Conservation (phyloP, 2,329 filamentous ascomycete species). For the Cytospora mali region DNA sequence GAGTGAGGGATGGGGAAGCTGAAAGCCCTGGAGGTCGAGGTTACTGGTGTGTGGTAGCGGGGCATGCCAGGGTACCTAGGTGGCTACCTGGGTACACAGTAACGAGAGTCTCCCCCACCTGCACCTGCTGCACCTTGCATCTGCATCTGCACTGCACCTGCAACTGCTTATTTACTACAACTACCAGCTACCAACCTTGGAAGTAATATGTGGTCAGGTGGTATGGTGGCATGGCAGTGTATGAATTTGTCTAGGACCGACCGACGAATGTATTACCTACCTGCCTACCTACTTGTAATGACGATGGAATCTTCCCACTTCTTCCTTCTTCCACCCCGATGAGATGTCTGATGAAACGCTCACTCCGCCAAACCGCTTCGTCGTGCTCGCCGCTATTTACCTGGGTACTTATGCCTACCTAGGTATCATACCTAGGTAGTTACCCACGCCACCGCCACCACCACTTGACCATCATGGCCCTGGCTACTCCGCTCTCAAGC, state of each 20-base stretch:
- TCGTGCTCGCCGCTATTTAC: no score
- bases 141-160: not conserved
- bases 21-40: not conserved
- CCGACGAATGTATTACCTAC: no score
- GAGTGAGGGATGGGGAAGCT: not conserved
- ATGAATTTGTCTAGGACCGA: no score
- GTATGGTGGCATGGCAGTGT: not conserved
- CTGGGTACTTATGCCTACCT: no score
- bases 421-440: not conserved
- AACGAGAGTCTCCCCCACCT: not conserved
- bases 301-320: not conserved
- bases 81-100: no score
- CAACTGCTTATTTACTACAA: not conserved
- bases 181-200: no score
- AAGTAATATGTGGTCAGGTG: no score
- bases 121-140: conserved; percentile 1
- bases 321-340: no score
- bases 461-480: not conserved
- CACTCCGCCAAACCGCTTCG: no score
- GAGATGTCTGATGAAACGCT: no score
- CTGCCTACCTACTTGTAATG: no score
- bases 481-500: not conserved
- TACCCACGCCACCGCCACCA: not conserved
- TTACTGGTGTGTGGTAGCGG: not conserved
- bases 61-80: no score